A percentile compares a stretch with the other conserved stretches of the same genome.
Evolutionary conservation across 176 grass and related monocot genomes (phyloP).

Genomic region (Aegilops umbellulata): DNA sequence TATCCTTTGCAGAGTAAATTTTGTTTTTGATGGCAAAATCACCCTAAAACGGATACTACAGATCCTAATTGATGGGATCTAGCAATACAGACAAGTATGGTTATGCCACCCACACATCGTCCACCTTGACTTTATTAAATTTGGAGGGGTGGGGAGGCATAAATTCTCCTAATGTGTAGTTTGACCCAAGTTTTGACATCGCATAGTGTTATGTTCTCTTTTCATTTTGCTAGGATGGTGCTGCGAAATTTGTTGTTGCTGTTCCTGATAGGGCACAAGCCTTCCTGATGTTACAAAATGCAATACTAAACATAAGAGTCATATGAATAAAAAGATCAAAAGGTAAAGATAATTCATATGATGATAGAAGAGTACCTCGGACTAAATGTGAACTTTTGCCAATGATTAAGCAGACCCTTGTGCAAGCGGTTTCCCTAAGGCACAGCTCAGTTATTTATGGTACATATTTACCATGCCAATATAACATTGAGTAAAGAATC

Average conservation of each 20-base stretch:
- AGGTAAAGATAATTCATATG: not conserved
- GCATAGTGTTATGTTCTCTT: not conserved
- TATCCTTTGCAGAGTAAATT: not conserved
- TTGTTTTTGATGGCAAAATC: not conserved
- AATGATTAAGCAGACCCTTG: constrained; percentile 90
- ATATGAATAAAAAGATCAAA: not conserved
- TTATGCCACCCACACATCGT: not conserved
- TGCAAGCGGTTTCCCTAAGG: constrained; percentile 96
- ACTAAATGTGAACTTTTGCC: constrained; percentile 97
- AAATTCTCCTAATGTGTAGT: not conserved
- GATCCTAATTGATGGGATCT: not conserved
- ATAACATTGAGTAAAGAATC: constrained; percentile 12
- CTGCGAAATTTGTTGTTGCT: not conserved
- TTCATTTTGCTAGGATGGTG: not conserved
- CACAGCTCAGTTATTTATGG: constrained; percentile 25
- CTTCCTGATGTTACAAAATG: not conserved
- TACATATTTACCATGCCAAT: constrained; percentile 7
- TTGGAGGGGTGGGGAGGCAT: not conserved
- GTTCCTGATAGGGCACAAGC: not conserved
- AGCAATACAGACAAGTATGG: not conserved
- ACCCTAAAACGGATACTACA: not conserved
- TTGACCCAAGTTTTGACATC: not conserved
- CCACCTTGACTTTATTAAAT: not conserved
- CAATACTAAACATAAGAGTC: not conserved
- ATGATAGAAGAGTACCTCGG: constrained; percentile 63